phyloP scores from a whole-genome alignment of 164 flowering plant genomes.

The Nymphaea thermarum region DNA sequence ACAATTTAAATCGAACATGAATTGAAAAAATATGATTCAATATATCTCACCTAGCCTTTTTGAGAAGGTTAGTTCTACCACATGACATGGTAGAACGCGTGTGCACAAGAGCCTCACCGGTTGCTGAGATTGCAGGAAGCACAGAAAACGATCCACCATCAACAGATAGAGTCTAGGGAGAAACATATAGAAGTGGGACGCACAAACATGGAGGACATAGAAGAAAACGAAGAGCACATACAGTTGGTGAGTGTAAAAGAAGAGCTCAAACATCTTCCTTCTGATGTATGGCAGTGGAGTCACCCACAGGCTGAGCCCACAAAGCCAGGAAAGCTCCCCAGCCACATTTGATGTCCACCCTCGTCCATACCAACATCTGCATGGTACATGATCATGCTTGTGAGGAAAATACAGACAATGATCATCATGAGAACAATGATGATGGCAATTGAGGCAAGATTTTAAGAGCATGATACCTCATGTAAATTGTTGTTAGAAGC shows the following conservation, averaged over 20 bases:
- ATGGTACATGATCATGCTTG: background rate
- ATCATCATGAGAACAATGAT: background rate
- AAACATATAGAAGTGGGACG: constrained; percentile 36
- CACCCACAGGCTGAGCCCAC: constrained; percentile 52
- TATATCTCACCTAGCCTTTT: constrained; percentile 39
- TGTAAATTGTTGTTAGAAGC: background rate
- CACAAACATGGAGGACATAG: constrained; percentile 60
- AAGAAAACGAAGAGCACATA: constrained; percentile 62
- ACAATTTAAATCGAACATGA: no score
- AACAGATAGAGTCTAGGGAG: constrained; percentile 86
- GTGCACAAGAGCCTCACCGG: constrained; percentile 46
- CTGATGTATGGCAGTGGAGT: constrained; percentile 45
- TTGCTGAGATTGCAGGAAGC: constrained; percentile 61
- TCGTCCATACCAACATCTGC: constrained; percentile 64
- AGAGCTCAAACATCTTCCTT: constrained; percentile 61
- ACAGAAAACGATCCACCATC: constrained; percentile 62
- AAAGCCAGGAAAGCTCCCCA: constrained; percentile 50
- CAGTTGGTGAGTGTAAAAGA: constrained; percentile 73
- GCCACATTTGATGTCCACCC: constrained; percentile 42
- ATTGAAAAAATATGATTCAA: no score
- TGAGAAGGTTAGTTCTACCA: constrained; percentile 72
- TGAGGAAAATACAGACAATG: background rate
- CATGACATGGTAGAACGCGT: constrained; percentile 47
- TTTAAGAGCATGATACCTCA: background rate
- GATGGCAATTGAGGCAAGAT: background rate